Percentiles rank a stretch among this genome's conserved stretches.
Evolutionary conservation across 1,284 basidiomycete genomes (phyloP).

Genomic region (Afroboletus lepidellus): DNA sequence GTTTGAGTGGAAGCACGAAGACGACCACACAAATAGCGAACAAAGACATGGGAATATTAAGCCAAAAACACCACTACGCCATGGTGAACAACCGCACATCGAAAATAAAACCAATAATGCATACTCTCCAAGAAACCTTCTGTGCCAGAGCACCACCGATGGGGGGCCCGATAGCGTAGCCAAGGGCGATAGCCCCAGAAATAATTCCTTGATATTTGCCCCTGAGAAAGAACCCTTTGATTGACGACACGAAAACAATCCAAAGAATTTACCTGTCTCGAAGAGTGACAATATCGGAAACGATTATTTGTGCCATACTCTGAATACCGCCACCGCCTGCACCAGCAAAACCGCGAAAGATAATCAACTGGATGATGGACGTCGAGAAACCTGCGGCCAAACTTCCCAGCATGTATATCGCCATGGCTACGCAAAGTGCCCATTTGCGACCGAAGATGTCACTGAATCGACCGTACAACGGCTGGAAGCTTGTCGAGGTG

Average conservation of each 20-base stretch:
- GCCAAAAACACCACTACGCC: constrained; percentile 35
- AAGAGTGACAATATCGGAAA: constrained; percentile 63
- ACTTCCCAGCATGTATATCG: constrained; percentile 62
- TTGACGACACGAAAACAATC: not conserved
- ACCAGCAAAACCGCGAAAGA: constrained; percentile 69
- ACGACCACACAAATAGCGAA: constrained; percentile 52
- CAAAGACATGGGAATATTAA: constrained; percentile 51
- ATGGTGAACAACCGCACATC: constrained; percentile 24
- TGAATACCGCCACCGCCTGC: constrained; percentile 68
- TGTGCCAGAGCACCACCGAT: constrained; percentile 52
- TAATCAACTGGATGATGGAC: constrained; percentile 68
- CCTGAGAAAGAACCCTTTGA: constrained; percentile 28
- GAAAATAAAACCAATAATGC: constrained; percentile 18
- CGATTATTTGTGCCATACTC: constrained; percentile 63
- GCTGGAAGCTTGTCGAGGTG: constrained; percentile 66
- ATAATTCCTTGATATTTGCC: constrained; percentile 69
- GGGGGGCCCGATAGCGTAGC: constrained; percentile 51
- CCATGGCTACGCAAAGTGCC: constrained; percentile 57
- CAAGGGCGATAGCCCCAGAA: constrained; percentile 47
- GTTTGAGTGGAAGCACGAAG: constrained; percentile 65
- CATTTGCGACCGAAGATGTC: constrained; percentile 78
- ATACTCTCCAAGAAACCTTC: constrained; percentile 60
- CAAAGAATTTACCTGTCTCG: constrained; percentile 47
- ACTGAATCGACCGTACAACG: constrained; percentile 63
- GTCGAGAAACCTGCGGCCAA: constrained; percentile 58